Conservation (phyloP, 257 asterid species). For the Prunella vulgaris region DNA sequence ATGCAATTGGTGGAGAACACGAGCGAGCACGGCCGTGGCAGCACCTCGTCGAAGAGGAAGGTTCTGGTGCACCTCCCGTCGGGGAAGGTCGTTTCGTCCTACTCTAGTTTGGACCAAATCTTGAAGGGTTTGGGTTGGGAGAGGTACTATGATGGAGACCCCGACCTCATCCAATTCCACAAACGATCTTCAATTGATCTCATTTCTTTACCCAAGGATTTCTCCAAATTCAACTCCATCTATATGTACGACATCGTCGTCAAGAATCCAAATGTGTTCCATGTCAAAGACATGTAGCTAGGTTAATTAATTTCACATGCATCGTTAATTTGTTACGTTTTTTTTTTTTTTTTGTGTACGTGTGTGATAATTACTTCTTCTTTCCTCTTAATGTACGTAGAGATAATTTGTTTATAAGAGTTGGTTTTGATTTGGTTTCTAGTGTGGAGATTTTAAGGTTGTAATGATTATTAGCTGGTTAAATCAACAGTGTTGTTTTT, state of each 20-base stretch:
- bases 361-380: no score
- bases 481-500: not conserved
- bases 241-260: conserved; percentile 91
- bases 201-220: conserved; percentile 72
- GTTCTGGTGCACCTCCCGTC: conserved; percentile 67
- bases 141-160: conserved; percentile 64
- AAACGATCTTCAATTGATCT: conserved; percentile 71
- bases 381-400: no score
- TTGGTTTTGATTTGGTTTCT: not conserved
- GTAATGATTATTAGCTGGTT: not conserved
- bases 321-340: no score
- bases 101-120: conserved; percentile 50
- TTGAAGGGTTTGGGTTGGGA: conserved; percentile 74
- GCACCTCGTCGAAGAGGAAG: conserved; percentile 43
- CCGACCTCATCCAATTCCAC: conserved; percentile 74
- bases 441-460: not conserved
- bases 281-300: conserved; percentile 60
- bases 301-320: not conserved
- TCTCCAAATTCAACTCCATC: conserved; percentile 62
- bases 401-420: not conserved
- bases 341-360: no score
- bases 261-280: conserved; percentile 82
- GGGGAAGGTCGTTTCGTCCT: conserved; percentile 61
- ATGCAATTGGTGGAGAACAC: conserved; percentile 64
- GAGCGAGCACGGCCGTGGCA: conserved; percentile 26